Evolutionary conservation across 2,329 filamentous ascomycete genomes (phyloP), one percentile per base, ranked within the genome.

Genomic region (Neurospora sp.): DNA sequence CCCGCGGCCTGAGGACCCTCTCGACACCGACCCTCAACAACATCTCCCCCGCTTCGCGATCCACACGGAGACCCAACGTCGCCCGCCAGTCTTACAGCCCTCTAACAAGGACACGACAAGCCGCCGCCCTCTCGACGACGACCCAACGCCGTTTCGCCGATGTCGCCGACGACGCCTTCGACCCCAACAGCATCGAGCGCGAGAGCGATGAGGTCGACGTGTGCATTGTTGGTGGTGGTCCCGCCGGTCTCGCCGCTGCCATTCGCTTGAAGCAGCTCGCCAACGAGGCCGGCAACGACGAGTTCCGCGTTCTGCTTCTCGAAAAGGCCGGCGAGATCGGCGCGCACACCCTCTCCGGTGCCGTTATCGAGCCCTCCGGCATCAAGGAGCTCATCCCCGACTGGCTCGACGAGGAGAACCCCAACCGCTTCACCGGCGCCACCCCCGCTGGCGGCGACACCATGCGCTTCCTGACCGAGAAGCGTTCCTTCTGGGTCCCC

Each of bases 321-420:
- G 96, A 99, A 79, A 99, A 99, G 82, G 93, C 96, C 2, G 93
- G 94, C 72, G 96, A 99, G 80, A 83, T 99, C 71, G 96, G 96
- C 68, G 94, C 94, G 37, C 96, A 99, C 80, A 97, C 97, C 73
- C 86, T 99, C 43, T 98, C 95, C 19, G 96, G 96, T 71, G 97
- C 97, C 76, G 96, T 99, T 66, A 91, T 99, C 74, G 89, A 99
- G 80, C 95, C 96, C 2, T 89, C 88, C 39, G 91, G 94, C 2
- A 87, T 99, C 76, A 88, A 96, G 75, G 95, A 98, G 81, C 87
- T 99, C 68, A 85, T 99, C 66, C 96, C 96, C 66, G 91, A 97
- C 83, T 99, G 96, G 96, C 88, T 96, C 66, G 89, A 90, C 74
- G 92, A 96, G 80, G 88, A 91, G 74, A 99, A 98, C 80, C 91